phyloP scores from a whole-genome alignment of 305 asterid genomes.

The Fraxinus velutina region DNA sequence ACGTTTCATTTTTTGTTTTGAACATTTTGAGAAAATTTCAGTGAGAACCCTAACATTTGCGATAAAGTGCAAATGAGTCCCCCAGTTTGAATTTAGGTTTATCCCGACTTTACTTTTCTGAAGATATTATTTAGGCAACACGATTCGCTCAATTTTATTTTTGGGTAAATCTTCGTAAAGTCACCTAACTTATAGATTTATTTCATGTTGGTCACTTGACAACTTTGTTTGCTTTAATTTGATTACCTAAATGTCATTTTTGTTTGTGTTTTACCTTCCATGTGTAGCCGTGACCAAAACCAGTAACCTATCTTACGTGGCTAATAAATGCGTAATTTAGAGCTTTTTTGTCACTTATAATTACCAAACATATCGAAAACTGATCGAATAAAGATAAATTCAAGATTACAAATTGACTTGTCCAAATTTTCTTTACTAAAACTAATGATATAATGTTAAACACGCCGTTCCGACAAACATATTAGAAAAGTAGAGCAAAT shows the following conservation, averaged over 20 bases:
- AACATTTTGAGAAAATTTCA: not conserved
- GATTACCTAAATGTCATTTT: not conserved
- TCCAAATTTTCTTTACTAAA: not conserved
- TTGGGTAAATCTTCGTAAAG: not conserved
- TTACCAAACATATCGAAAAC: not conserved
- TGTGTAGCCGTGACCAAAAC: not conserved
- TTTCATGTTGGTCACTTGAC: not conserved
- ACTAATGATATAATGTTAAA: not conserved
- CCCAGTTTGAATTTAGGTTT: not conserved
- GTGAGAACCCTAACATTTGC: not conserved
- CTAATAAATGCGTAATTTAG: not conserved
- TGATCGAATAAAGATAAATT: not conserved
- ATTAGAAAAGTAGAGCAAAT: not conserved
- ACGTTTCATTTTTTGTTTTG: constrained; percentile 24
- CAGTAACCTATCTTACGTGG: not conserved
- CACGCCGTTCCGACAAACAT: not conserved
- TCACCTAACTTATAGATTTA: not conserved
- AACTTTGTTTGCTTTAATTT: not conserved
- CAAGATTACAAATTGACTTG: not conserved
- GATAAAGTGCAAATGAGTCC: not conserved
- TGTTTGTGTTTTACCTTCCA: not conserved
- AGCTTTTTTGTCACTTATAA: not conserved
- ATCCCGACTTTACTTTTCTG: not conserved
- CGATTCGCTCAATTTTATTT: not conserved
- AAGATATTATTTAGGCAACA: not conserved